Percentiles rank a stretch among this genome's conserved stretches.
phyloP scores from a whole-genome alignment of 78 protist genomes.

The Dictyostelium firmibasis region DNA sequence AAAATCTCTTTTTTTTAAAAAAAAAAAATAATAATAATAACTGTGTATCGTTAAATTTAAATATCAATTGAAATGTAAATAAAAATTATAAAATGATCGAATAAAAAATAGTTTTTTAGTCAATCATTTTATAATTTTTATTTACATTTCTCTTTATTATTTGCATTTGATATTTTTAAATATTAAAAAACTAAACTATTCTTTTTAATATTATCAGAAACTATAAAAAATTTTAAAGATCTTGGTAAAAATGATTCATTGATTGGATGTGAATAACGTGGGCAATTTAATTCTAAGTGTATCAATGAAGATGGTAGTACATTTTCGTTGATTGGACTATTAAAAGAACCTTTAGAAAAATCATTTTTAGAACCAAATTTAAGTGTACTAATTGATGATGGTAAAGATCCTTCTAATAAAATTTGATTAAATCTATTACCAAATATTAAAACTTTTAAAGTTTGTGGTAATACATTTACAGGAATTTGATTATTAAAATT shows the following conservation, averaged over 20 bases:
- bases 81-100: too few species aligned
- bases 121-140: too few species aligned
- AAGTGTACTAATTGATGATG: neutral
- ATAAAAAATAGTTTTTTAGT: too few species aligned
- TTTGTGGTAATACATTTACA: neutral
- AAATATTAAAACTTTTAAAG: neutral
- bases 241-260: neutral
- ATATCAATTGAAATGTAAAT: too few species aligned
- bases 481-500: slow-evolving; percentile 15
- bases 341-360: neutral
- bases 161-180: too few species aligned
- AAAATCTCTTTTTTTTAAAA: too few species aligned
- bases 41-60: too few species aligned
- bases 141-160: too few species aligned
- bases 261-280: neutral
- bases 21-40: too few species aligned
- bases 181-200: neutral
- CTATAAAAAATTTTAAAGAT: neutral
- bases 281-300: neutral
- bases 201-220: neutral
- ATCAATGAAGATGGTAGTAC: neutral
- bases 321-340: neutral
- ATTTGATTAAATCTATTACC: slow-evolving; percentile 9
- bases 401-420: neutral
- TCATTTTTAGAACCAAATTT: neutral